Conservation (phyloP, 306 rosid genomes). For the Rosa rugosa region DNA sequence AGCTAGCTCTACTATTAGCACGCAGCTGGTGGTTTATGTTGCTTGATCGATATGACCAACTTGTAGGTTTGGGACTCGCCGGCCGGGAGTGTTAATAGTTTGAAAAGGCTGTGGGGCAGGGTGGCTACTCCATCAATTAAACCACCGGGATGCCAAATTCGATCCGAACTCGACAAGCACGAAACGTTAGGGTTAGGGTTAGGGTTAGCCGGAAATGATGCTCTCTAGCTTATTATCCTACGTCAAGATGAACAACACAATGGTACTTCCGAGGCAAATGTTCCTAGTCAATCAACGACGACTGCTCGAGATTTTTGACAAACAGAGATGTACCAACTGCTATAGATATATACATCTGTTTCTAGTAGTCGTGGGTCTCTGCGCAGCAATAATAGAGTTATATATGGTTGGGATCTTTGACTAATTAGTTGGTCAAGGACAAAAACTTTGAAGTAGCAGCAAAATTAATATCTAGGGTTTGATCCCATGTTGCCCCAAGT, state of each 20-base stretch:
- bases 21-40: neutral
- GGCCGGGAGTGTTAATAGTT: neutral
- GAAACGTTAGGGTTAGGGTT: neutral
- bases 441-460: conserved; percentile 4
- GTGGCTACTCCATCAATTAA: neutral
- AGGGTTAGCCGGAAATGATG: neutral
- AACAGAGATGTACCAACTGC: neutral
- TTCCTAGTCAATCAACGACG: neutral
- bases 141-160: neutral
- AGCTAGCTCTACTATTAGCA: neutral
- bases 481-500: neutral
- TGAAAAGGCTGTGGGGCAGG: neutral
- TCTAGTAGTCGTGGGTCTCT: neutral
- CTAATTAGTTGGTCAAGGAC: conserved; percentile 3
- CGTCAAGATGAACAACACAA: neutral
- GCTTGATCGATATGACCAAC: neutral
- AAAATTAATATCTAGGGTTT: neutral
- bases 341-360: neutral
- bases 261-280: neutral
- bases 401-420: neutral
- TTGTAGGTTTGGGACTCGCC: neutral
- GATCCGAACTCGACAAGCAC: neutral
- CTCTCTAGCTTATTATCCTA: neutral
- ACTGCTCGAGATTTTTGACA: neutral
- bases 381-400: neutral